Base-by-base conservation (phyloP, 2,329 filamentous ascomycete species). In the Periconia sp. region DNA sequence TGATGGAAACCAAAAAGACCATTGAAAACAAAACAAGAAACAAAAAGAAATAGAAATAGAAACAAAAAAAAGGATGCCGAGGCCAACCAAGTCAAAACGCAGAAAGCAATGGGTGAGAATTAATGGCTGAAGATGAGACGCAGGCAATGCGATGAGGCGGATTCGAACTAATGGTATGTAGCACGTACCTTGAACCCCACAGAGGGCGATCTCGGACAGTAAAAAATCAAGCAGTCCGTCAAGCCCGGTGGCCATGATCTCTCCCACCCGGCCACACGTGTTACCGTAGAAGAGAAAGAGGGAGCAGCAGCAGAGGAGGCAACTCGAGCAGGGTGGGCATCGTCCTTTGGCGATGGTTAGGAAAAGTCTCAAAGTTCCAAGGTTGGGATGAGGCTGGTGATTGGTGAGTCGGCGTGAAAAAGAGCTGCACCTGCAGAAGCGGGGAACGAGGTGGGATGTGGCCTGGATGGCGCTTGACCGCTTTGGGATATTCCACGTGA, bases 221-320 rank as follows among this genome's bases (percentile, higher is more conserved):
- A 87, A 65, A 70, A 78, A 82, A 64, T 85, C 79, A 56, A 86
- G 77, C 59, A 87, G 71, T 47, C 80, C 77, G 65, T 84, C 83
- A 55, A 85, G 74, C 50, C 80, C 80, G 54, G 60, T 59, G 57
- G 67, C 61, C 69, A 72, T 72, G n/a, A 35, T 59, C 8, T 23
- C 35, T 37, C 52, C 52, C 54, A 27, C 52, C 53, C 61, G 59
- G 59, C 58, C 61, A 55, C 58, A 35, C 63, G 33, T n/a, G 33
- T 37, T 51, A 45, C 61, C 59, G 42, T 53, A 41, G 40, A 23
- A 20, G 27, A 47, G 46, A 47, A 31, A 47, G 55, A 41, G 47
- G 41, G 52, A 61, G 54, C 42, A 49, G 47, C 13, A 37, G 6
- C 37, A 30, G 35, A 35, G 23, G 46, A 27, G 6, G 20, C 13